Conservation (phyloP, 768 basidiomycete species). For the Russula earlei region DNA sequence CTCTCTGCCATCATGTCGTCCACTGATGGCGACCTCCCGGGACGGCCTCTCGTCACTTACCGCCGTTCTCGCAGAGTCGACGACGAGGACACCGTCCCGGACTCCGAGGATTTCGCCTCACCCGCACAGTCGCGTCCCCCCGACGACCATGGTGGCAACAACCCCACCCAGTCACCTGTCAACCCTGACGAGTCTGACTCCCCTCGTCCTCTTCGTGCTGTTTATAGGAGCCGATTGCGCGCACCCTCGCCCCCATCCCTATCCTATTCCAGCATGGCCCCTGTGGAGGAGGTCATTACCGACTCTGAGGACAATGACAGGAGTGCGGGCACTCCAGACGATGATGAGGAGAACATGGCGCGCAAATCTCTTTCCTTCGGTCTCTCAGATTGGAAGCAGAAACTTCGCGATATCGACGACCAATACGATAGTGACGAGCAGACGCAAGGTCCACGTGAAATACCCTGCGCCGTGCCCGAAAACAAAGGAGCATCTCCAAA, state of each 20-base stretch:
- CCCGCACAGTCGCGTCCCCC: not conserved
- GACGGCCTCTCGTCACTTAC: constrained; percentile 23
- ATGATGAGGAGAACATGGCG: not conserved
- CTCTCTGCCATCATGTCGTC: constrained; percentile 7
- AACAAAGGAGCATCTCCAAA: not conserved
- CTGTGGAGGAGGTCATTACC: constrained; percentile 11
- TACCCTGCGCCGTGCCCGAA: not conserved
- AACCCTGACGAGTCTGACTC: not conserved
- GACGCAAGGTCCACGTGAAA: not conserved
- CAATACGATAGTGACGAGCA: constrained; percentile 5
- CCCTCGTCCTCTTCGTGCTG: constrained; percentile 11
- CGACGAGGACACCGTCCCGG: constrained; percentile 17
- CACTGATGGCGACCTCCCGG: constrained; percentile 25
- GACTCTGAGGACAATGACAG: constrained; percentile 13
- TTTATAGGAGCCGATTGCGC: constrained; percentile 2
- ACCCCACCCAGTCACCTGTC: not conserved
- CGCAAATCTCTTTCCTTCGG: not conserved
- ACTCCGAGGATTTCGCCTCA: constrained; percentile 16
- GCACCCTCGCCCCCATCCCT: not conserved
- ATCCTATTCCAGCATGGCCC: constrained; percentile 1
- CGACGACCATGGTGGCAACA: not conserved
- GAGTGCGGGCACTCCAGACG: constrained; percentile 3
- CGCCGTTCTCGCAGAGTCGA: constrained; percentile 6
- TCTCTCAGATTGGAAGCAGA: constrained; percentile 16
- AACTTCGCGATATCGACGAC: constrained; percentile 15